Base-by-base conservation (phyloP, 2,329 filamentous ascomycete genomes). In the Dothistroma pini region DNA sequence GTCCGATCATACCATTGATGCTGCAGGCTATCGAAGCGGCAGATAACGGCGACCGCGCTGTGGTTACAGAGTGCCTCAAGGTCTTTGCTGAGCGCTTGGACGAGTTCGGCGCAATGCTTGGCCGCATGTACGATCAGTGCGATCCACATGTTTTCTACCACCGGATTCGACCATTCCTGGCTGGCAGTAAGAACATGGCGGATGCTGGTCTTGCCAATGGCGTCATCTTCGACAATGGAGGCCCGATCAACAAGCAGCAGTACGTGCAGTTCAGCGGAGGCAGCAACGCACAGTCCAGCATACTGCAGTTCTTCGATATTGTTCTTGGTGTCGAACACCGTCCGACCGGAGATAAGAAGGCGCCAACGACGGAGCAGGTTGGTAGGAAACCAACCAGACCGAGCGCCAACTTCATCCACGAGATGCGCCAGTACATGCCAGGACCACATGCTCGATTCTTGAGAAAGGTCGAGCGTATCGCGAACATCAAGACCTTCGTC, bases 401-500 rank as follows among this genome's bases (percentile, higher is more conserved):
- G 57, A 64, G 86, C 5, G 82, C 84, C 47, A 96, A 95, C 71
- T 99, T 99, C 78, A 93, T 99, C 72, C 86, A 90, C 72, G 95
- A 99, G 67, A 99, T 99, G 95, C 89, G 93, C 61, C 85, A 85
- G 51, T 99, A 99, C 78, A 99, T 99, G 95, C 95, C 95, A 0
- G 93, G 92, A 0, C 86, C 89, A 0, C 95, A 99, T 72, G 89
- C 92, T 3, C 87, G 90, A 47, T 99, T 99, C 78, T 82, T 99
- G 3, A 84, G 89, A 65, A 89, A 96, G 64, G 87, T 97, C 12
- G 82, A 85, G 54, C 80, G 80, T 16, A 87, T 97, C 4, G 87
- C 93, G 68, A 97, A 97, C 72, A 91, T 99, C 68, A 89, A 91
- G 32, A 82, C 88, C 19, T 97, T 89, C 69, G 93, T 97, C 54